Conservation (phyloP, 768 basidiomycete species). For the Boletus subcaerulescens region DNA sequence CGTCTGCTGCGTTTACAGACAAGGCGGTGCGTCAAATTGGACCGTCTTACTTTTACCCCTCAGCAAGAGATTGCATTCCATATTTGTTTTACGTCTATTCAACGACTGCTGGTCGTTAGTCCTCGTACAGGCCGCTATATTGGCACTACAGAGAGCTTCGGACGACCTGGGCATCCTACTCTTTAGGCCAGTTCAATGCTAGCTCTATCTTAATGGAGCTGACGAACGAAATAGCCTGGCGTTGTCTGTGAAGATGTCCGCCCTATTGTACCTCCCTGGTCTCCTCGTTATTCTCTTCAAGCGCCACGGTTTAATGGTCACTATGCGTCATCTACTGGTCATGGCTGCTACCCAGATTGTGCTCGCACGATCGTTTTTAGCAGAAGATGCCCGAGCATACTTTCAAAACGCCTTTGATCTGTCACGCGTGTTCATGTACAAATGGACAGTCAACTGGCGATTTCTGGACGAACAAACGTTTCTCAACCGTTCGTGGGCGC, state of each 20-base stretch:
- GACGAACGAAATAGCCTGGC: slow-evolving; percentile 37
- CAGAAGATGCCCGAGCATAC: slow-evolving; percentile 60
- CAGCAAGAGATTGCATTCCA: slow-evolving; percentile 93
- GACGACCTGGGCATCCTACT: slow-evolving; percentile 65
- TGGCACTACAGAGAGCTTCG: slow-evolving; percentile 57
- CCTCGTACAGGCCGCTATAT: slow-evolving; percentile 60
- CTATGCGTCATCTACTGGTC: slow-evolving; percentile 46
- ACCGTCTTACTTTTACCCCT: slow-evolving; percentile 67
- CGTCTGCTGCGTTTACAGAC: slow-evolving; percentile 65
- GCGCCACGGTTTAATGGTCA: slow-evolving; percentile 55
- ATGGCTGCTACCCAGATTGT: slow-evolving; percentile 46
- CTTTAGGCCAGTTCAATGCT: slow-evolving; percentile 57
- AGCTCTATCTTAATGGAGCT: background rate
- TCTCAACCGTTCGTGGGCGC: slow-evolving; percentile 59
- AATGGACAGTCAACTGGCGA: slow-evolving; percentile 99
- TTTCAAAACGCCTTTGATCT: slow-evolving; percentile 80
- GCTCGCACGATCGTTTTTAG: slow-evolving; percentile 70
- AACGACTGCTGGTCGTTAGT: slow-evolving; percentile 90
- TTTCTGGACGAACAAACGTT: slow-evolving; percentile 79
- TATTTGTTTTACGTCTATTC: slow-evolving; percentile 88
- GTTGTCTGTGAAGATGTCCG: slow-evolving; percentile 93
- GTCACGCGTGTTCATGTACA: slow-evolving; percentile 83
- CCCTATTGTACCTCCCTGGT: slow-evolving; percentile 86
- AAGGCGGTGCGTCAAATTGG: slow-evolving; percentile 69
- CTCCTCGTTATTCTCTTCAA: slow-evolving; percentile 81